Base-by-base conservation (phyloP, 345 rosid species). In the Litchi chinensis region DNA sequence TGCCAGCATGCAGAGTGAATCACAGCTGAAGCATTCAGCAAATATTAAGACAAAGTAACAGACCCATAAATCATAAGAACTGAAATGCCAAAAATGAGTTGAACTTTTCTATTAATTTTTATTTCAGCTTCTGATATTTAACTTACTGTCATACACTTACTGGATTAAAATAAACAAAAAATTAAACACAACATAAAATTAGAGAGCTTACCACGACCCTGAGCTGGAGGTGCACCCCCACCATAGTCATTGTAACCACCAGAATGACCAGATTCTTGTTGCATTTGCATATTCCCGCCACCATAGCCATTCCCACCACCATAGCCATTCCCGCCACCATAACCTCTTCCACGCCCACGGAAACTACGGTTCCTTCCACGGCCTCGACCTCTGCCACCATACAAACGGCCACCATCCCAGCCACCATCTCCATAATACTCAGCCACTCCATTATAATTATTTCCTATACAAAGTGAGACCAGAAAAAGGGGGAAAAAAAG, bases 311-410 rank as follows among this genome's bases (percentile, higher is more conserved):
- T 74, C 4, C 84, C 71, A 0, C 84, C 84, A 22, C 81, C 32
- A 37, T 70, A 70, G 15, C 79, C 70, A 50, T 77, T 77, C 63
- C 81, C 77, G 24, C 84, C 84, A 68, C 70, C 76, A 40, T 68
- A 80, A 26, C 76, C 79, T 80, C 83, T 76, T 71, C 76, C 76
- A 76, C 28, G 80, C 48, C 83, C 83, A 26, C 73, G 83, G 37
- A 64, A 75, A 26, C 44, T 24, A 12, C 40, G 62, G 43, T 44
- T 21, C 59, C 77, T 79, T 74, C 78, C 78, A 74, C 74, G 70
- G 18, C 70, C 82, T 75, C 75, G 40, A 68, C 79, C 79, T 65
- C 79, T 80, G 41, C 82, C 70, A 74, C 65, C 80, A 75, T 66
- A 81, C 1, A 13, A 21, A 7, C 73, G 65, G 11, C 67, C 82